phyloP scores from a whole-genome alignment of 2,329 filamentous ascomycete genomes.

The Helotiales sp. region DNA sequence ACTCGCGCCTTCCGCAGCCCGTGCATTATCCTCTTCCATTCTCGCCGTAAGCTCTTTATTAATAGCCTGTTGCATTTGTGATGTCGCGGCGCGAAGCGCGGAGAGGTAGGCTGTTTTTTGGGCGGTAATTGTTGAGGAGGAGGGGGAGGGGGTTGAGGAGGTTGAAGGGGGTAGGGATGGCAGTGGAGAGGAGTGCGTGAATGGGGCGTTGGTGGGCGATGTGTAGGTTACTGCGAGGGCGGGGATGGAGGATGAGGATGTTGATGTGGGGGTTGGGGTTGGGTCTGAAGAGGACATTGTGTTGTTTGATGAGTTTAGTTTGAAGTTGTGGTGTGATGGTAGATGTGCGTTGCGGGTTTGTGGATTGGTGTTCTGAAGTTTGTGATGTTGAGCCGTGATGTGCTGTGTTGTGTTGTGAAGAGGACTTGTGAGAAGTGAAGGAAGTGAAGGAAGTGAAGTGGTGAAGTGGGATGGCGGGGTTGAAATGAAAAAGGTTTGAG shows the following conservation, averaged over 20 bases:
- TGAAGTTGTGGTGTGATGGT: background rate
- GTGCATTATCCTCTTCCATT: conserved; percentile 74
- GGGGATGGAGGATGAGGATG: background rate
- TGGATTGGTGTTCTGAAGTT: background rate
- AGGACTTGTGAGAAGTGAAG: too few relatives aligned
- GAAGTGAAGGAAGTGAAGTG: too few relatives aligned
- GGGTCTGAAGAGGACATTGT: background rate
- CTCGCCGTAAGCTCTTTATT: conserved; percentile 73
- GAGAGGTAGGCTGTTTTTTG: conserved; percentile 65
- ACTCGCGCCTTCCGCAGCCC: conserved; percentile 46
- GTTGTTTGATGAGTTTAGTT: background rate
- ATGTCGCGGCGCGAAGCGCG: conserved; percentile 61
- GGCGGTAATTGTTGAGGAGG: conserved; percentile 45
- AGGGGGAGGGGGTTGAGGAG: background rate
- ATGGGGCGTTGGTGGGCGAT: conserved; percentile 55
- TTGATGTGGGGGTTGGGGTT: background rate
- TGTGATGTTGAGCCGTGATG: too few relatives aligned
- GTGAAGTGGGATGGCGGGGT: background rate
- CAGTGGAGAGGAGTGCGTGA: conserved; percentile 49
- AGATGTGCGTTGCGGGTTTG: too few relatives aligned
- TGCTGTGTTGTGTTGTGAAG: background rate
- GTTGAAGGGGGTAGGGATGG: conserved; percentile 39
- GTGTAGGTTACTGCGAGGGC: conserved; percentile 53
- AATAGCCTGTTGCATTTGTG: conserved; percentile 65
- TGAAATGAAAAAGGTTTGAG: background rate